Conservation (phyloP, 352 stramenopile genomes). For the Globisporangium splendens region DNA sequence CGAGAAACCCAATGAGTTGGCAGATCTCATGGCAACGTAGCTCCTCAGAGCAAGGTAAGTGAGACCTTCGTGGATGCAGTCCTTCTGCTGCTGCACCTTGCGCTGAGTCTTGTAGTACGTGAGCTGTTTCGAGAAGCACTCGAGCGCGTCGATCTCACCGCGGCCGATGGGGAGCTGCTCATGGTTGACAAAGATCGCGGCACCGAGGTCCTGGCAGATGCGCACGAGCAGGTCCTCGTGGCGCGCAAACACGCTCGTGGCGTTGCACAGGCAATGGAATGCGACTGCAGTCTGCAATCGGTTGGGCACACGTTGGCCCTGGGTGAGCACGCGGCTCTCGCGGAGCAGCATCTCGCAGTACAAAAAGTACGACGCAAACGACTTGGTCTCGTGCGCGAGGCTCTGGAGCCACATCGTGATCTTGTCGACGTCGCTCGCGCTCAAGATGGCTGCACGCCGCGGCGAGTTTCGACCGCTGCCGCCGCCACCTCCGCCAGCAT, state of each 20-base stretch:
- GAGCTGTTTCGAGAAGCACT: slow-evolving; percentile 50
- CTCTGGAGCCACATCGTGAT: slow-evolving; percentile 62
- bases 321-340: slow-evolving; percentile 53
- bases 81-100: slow-evolving; percentile 39
- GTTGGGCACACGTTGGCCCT: slow-evolving; percentile 62
- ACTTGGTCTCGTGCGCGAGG: slow-evolving; percentile 31
- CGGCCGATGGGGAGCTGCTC: slow-evolving; percentile 21
- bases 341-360: slow-evolving; percentile 76
- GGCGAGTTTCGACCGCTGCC: background rate
- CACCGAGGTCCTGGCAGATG: slow-evolving; percentile 57
- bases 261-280: slow-evolving; percentile 72
- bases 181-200: slow-evolving; percentile 56
- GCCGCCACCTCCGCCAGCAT: background rate
- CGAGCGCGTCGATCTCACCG: slow-evolving; percentile 51
- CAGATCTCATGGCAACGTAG: too few species aligned
- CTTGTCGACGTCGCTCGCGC: slow-evolving; percentile 45
- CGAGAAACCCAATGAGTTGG: background rate
- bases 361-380: slow-evolving; percentile 64
- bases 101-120: slow-evolving; percentile 62
- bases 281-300: slow-evolving; percentile 66
- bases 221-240: slow-evolving; percentile 52
- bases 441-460: slow-evolving; percentile 20
- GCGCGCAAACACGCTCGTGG: slow-evolving; percentile 50
- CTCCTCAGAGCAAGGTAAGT: too few species aligned
- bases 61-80: slow-evolving; percentile 43